Base-by-base conservation (phyloP, 768 basidiomycete species). In the Boletus edulis region DNA sequence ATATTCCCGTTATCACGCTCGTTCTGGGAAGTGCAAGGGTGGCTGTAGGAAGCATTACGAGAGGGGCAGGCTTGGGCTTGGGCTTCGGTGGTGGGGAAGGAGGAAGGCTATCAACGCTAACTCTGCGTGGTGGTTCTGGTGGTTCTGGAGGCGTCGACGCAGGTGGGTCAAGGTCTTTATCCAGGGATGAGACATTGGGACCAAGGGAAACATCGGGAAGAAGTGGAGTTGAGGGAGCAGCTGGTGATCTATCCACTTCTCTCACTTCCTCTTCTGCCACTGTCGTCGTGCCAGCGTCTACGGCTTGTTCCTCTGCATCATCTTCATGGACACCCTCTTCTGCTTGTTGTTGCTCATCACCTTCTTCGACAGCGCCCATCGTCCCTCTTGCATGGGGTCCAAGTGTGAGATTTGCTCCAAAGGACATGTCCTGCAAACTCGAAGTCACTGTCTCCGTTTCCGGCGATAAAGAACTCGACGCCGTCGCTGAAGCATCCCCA, bases 41-140 rank as follows among this genome's bases (percentile, higher is more conserved):
- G 13, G 41, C 27, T 15, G 55, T 20, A 17, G 51, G 34, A 53
- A 54, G 57, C 3, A 47, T 37, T 24, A 12, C 7, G 22, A 65
- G 52, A 18, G 62, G 59, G 11, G 57, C 17, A 10, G 55, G 62
- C 27, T 55, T 65, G 14, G 46, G 56, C 49, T 61, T 64, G 27
- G 63, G 54, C 29, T 67, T 68, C 2, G 63, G 63, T 8, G 63
- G 60, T 29, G 63, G 63, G n/a, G 61, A 29, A 3, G 67, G 61
- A 5, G 61, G 67, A 35, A 50, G 56, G 20, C 46, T 59, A n/a
- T 69, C 61, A 5, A 51, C 38, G 5, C 54, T 59, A n/a, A 20
- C 5, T 52, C 48, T 54, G 24, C 22, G 44, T 37, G 56, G 58
- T 9, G 53, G 47, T 32, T 55, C 41, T 15, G 52, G 3, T 29